A percentile compares a stretch with the other conserved stretches of the same genome.
Evolutionary conservation across 371 early-diverging fungal genomes (phyloP).

Genomic region (Mortierella sp.): DNA sequence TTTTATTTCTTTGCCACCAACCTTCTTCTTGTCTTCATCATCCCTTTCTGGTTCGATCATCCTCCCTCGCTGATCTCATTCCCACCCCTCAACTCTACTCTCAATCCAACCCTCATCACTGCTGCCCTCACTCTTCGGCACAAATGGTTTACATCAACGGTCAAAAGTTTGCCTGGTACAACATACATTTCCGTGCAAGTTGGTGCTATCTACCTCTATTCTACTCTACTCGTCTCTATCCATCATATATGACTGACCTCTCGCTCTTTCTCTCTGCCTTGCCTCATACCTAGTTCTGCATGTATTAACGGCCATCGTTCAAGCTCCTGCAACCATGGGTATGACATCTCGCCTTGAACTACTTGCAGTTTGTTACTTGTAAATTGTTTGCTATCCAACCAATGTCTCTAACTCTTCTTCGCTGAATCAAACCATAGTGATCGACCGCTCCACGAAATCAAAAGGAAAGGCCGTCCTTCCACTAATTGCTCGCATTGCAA

Average conservation of each 20-base stretch:
- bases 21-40: not conserved
- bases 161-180: conserved; percentile 63
- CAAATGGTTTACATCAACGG: conserved; percentile 59
- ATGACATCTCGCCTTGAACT: not conserved
- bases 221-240: not conserved
- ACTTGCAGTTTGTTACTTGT: not conserved
- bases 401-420: not conserved
- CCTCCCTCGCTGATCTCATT: not conserved
- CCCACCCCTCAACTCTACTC: not conserved
- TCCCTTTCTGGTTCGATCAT: not conserved
- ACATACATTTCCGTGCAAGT: not conserved
- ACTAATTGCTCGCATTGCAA: conserved; percentile 85
- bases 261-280: not conserved
- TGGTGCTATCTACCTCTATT: not conserved
- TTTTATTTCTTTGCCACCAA: conserved; percentile 6
- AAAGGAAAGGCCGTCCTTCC: conserved; percentile 85
- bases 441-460: conserved; percentile 78
- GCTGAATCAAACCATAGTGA: conserved; percentile 43
- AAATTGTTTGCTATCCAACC: too few species aligned
- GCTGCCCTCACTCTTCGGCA: not conserved
- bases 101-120: not conserved
- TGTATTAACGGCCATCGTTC: conserved; percentile 67
- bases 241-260: not conserved
- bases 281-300: conserved; percentile 36
- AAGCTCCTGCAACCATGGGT: conserved; percentile 61